These are phyloP conservation scores for Hymenoscyphus scutula DNA, from an alignment of 2,329 filamentous ascomycete genomes.

Conservation along the genomic window DNA sequence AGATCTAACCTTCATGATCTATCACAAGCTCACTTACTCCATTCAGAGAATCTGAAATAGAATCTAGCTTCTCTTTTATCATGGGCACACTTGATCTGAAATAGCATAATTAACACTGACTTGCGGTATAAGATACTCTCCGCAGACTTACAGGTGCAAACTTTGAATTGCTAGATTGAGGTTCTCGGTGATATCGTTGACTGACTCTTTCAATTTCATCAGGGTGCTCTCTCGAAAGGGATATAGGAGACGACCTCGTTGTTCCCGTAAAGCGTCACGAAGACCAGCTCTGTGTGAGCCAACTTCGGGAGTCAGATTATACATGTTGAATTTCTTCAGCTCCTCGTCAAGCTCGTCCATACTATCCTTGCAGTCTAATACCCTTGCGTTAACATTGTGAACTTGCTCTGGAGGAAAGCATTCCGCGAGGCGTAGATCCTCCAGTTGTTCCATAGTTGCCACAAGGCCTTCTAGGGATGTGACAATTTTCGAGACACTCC, in stretches of 20 bases:
- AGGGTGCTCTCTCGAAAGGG: not conserved
- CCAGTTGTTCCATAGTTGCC: not conserved
- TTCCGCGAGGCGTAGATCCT: not conserved
- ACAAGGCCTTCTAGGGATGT: not conserved
- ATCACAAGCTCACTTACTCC: too few relatives aligned
- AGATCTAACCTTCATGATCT: too few relatives aligned
- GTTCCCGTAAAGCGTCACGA: not conserved
- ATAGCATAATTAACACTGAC: too few relatives aligned
- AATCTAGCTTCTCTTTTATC: too few relatives aligned
- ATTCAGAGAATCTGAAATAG: too few relatives aligned
- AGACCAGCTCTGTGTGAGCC: not conserved
- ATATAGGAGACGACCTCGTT: not conserved
- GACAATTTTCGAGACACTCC: not conserved
- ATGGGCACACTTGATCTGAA: too few relatives aligned
- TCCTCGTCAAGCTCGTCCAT: not conserved
- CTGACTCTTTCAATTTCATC: not conserved
- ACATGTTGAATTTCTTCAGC: not conserved
- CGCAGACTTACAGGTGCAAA: not conserved
- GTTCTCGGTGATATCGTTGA: not conserved
- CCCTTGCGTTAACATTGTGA: not conserved
- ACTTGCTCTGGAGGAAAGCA: not conserved
- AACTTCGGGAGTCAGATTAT: not conserved
- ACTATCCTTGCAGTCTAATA: not conserved
- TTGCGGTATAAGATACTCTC: too few relatives aligned
- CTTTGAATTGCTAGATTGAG: not conserved